phyloP scores from a whole-genome alignment of 768 basidiomycete genomes.

The Glaciozyma antarctica region DNA sequence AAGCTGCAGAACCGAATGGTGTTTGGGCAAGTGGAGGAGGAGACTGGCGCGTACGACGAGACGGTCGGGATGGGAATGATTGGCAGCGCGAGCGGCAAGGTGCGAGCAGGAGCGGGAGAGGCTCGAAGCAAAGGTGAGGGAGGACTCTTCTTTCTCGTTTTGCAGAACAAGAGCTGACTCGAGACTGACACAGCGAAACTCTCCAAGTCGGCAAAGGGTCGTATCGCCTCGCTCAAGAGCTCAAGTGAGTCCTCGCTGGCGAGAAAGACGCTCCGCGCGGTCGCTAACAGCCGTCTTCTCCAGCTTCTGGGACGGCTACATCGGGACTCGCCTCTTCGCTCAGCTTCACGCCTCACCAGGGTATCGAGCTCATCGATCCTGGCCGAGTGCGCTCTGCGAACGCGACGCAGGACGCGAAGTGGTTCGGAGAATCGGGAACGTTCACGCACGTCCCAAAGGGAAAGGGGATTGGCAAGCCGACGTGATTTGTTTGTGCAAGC shows the following conservation, averaged over 20 bases:
- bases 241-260: too few species aligned
- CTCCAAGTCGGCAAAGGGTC: constrained; percentile 85
- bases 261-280: too few species aligned
- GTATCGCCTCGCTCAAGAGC: constrained; percentile 66
- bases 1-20: constrained; percentile 95
- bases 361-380: constrained; percentile 90
- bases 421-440: constrained; percentile 61
- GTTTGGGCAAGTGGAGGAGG: constrained; percentile 91
- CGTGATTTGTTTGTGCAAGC: not conserved
- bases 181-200: constrained; percentile 62
- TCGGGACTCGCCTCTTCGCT: constrained; percentile 86
- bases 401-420: constrained; percentile 90
- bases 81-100: constrained; percentile 72
- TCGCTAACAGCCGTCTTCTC: constrained; percentile 33
- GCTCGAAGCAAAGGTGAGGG: constrained; percentile 74
- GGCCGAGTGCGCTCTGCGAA: constrained; percentile 69
- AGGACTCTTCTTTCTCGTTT: not conserved
- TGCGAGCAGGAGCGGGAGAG: constrained; percentile 77
- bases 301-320: constrained; percentile 46
- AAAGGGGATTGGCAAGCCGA: constrained; percentile 22
- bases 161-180: not conserved
- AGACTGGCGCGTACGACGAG: constrained; percentile 92
- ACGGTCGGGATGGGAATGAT: constrained; percentile 99
- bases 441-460: constrained; percentile 26
- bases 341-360: constrained; percentile 93